phyloP scores from a whole-genome alignment of 164 flowering plant species.

The Amborella trichopoda region DNA sequence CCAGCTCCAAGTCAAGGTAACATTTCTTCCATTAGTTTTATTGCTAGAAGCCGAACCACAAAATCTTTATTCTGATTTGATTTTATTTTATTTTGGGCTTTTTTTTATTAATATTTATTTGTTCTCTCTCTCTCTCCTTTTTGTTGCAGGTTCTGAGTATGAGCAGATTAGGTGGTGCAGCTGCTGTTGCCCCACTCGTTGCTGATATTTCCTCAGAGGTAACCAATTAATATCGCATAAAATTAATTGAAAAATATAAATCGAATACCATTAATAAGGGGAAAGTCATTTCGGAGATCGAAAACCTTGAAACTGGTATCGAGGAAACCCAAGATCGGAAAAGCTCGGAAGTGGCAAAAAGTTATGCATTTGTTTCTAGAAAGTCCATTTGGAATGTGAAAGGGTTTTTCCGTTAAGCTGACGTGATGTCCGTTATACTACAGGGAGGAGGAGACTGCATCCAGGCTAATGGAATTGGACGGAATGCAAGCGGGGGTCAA shows the following conservation, averaged over 20 bases:
- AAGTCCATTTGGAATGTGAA: background rate
- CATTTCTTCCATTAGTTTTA: background rate
- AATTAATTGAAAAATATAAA: too few relatives aligned
- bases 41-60: slow-evolving; percentile 5
- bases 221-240: too few relatives aligned
- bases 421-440: background rate
- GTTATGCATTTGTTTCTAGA: background rate
- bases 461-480: slow-evolving; percentile 15
- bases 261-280: too few relatives aligned
- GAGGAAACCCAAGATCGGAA: background rate
- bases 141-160: slow-evolving; percentile 75
- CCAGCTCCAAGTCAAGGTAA: slow-evolving; percentile 98
- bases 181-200: slow-evolving; percentile 74
- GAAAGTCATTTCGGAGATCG: too few relatives aligned
- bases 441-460: slow-evolving; percentile 16
- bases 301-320: too few relatives aligned
- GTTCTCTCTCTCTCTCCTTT: background rate
- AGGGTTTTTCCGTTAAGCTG: background rate
- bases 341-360: background rate
- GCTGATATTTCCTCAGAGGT: slow-evolving; percentile 69
- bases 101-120: background rate
- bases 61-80: background rate
- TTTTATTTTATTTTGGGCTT: background rate
- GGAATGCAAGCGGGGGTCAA: slow-evolving; percentile 29
- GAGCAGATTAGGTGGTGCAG: slow-evolving; percentile 97